A percentile compares a stretch with the other conserved stretches of the same genome.
Evolutionary conservation across 1,284 basidiomycete species (phyloP).

Genomic region (Melampsora americana): DNA sequence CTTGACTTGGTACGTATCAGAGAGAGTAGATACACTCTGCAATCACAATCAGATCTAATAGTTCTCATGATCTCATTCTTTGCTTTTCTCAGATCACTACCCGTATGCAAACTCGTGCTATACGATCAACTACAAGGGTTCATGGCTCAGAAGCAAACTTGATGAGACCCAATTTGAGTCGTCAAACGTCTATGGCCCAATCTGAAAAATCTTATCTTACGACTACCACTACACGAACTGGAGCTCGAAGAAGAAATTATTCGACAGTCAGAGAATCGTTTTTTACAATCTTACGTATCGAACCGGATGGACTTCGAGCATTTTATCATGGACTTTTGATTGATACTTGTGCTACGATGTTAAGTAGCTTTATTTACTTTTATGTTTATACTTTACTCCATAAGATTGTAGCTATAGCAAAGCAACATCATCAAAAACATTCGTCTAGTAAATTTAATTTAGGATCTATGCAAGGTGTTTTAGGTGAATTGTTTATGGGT

Average conservation of each 20-base stretch:
- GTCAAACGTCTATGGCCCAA: slow-evolving; percentile 37
- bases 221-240: slow-evolving; percentile 52
- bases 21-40: neutral
- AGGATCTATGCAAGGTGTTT: slow-evolving; percentile 50
- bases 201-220: slow-evolving; percentile 47
- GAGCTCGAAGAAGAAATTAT: slow-evolving; percentile 56
- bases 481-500: slow-evolving; percentile 57
- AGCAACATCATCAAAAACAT: slow-evolving; percentile 11
- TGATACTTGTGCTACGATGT: slow-evolving; percentile 48
- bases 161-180: slow-evolving; percentile 21
- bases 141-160: neutral
- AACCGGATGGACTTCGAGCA: slow-evolving; percentile 47
- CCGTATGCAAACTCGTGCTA: slow-evolving; percentile 9
- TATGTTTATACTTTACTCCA: slow-evolving; percentile 53
- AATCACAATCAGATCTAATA: neutral
- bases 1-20: slow-evolving; percentile 53
- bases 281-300: slow-evolving; percentile 47
- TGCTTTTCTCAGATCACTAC: slow-evolving; percentile 21
- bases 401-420: slow-evolving; percentile 38
- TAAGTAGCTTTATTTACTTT: slow-evolving; percentile 55
- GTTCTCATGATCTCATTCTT: neutral
- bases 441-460: slow-evolving; percentile 24
- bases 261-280: slow-evolving; percentile 52
- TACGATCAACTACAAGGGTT: neutral
- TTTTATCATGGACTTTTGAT: slow-evolving; percentile 56